Evolutionary conservation across 495 filamentous ascomycete genomes (phyloP).

Genomic region (Hypoxylon perforatum): DNA sequence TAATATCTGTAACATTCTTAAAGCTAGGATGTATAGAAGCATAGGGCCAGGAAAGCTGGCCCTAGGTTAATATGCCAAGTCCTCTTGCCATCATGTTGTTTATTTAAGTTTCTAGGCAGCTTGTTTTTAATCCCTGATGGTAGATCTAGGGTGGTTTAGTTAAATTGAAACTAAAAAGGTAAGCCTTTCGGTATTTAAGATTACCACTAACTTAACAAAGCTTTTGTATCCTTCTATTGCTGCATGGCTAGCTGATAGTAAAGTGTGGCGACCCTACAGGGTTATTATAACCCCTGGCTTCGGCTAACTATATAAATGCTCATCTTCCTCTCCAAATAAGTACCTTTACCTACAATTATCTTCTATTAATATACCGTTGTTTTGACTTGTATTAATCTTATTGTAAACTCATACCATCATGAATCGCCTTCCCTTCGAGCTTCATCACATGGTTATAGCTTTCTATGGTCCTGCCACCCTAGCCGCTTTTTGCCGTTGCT

Average conservation of each 20-base stretch:
- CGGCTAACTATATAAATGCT: constrained; percentile 5
- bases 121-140: neutral
- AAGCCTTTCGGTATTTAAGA: neutral
- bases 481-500: neutral
- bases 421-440: neutral
- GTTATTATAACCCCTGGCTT: constrained; percentile 2
- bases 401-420: neutral
- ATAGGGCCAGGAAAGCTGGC: neutral
- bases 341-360: neutral
- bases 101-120: neutral
- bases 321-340: constrained; percentile 2
- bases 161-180: neutral
- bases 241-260: constrained; percentile 3
- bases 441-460: neutral
- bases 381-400: neutral
- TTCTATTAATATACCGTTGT: neutral
- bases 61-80: neutral
- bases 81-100: neutral
- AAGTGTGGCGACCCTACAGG: neutral
- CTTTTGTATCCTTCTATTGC: neutral
- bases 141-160: neutral
- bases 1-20: neutral
- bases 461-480: neutral
- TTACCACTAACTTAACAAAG: constrained; percentile 1
- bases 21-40: neutral